These are phyloP conservation scores for Colletotrichum destructivum DNA, from an alignment of 2,329 filamentous ascomycete genomes.

Conservation along the genomic window DNA sequence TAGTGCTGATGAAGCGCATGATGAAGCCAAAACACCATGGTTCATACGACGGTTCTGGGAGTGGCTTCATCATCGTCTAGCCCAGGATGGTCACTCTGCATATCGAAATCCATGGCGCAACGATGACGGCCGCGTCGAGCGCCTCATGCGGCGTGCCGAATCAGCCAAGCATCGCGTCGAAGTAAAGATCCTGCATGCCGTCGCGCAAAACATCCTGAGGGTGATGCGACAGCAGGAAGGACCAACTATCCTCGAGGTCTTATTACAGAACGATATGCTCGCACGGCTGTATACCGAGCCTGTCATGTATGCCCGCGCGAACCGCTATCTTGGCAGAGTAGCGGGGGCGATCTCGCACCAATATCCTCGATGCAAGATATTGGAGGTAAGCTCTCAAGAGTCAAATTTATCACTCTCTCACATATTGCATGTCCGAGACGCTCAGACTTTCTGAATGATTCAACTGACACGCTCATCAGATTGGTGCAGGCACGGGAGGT, in stretches of 20 bases:
- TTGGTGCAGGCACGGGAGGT: constrained; percentile 61
- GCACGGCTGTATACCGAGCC: constrained; percentile 48
- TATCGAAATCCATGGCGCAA: neutral
- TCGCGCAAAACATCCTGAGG: constrained; percentile 11
- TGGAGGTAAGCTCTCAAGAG: neutral
- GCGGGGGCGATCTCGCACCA: constrained; percentile 21
- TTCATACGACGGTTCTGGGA: constrained; percentile 24
- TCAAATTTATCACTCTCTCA: no score
- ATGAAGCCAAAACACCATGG: constrained; percentile 7
- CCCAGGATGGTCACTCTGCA: neutral
- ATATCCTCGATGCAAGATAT: constrained; percentile 33
- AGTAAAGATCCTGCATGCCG: constrained; percentile 11
- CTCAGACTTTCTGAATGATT: no score
- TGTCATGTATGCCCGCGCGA: constrained; percentile 35
- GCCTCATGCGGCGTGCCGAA: constrained; percentile 1
- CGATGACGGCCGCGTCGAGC: neutral
- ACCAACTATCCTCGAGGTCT: constrained; percentile 46
- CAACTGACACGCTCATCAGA: constrained; percentile 46
- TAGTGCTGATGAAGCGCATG: neutral
- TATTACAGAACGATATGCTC: constrained; percentile 51
- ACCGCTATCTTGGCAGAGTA: constrained; percentile 22
- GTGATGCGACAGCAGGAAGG: constrained; percentile 16
- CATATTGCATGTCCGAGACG: no score
- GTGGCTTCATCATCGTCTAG: constrained; percentile 1
- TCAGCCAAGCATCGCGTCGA: constrained; percentile 11